phyloP scores from a whole-genome alignment of 2,329 filamentous ascomycete species.

The Fusarium sublunatum region DNA sequence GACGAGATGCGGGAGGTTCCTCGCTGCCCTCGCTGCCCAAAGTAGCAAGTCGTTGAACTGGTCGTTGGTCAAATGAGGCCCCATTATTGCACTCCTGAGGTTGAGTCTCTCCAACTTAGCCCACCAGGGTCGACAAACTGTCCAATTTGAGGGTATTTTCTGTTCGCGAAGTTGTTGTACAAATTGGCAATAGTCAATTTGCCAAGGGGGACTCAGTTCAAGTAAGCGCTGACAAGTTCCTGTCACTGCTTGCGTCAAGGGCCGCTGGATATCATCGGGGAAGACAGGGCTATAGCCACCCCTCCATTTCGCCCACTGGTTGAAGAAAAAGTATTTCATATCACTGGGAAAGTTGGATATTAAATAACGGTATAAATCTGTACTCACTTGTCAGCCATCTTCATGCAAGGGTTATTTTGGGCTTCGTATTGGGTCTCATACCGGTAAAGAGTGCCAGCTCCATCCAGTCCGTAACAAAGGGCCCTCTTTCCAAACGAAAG shows the following conservation, averaged over 20 bases:
- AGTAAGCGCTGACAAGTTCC: neutral
- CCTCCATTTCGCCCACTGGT: conserved; percentile 1
- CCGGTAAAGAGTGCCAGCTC: conserved; percentile 2
- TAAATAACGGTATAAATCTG: conserved; percentile 5
- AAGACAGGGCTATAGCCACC: neutral
- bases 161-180: neutral
- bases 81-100: neutral
- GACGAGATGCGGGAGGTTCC: neutral
- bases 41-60: neutral
- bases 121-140: no score
- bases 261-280: neutral
- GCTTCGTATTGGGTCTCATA: neutral
- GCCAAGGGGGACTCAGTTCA: conserved; percentile 5
- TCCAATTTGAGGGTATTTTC: neutral
- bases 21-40: neutral
- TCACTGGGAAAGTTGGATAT: conserved; percentile 10
- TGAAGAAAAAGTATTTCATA: conserved; percentile 1
- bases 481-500: conserved; percentile 13
- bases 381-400: neutral
- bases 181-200: neutral
- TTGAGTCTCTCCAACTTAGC: neutral
- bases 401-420: neutral
- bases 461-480: neutral
- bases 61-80: neutral
- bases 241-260: neutral